Evolutionary conservation across 2,329 filamentous ascomycete genomes (phyloP).

Genomic region (Sclerotinia minor): DNA sequence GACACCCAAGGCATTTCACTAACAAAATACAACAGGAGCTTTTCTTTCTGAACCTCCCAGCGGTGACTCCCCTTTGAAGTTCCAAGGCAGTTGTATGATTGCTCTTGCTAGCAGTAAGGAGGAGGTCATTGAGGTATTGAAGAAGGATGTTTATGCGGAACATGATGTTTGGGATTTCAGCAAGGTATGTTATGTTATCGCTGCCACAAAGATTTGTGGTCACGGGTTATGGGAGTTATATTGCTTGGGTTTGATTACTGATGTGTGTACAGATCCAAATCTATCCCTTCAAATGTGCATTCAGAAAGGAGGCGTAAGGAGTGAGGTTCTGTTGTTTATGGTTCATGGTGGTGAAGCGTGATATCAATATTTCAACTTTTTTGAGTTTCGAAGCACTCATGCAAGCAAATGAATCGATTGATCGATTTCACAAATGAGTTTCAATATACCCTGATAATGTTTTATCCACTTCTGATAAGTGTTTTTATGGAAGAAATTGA

Average conservation of each 20-base stretch:
- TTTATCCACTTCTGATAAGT: too few relatives aligned
- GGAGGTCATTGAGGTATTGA: slow-evolving; percentile 65
- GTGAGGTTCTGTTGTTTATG: neutral
- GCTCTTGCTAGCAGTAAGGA: slow-evolving; percentile 63
- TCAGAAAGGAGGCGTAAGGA: slow-evolving; percentile 38
- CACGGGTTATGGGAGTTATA: neutral
- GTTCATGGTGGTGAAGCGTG: neutral
- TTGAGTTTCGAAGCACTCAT: neutral
- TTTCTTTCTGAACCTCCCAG: slow-evolving; percentile 65
- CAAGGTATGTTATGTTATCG: slow-evolving; percentile 49
- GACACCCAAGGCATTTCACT: neutral
- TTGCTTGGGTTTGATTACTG: slow-evolving; percentile 7
- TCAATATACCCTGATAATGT: too few relatives aligned
- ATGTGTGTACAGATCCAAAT: slow-evolving; percentile 47
- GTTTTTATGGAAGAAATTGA: too few relatives aligned
- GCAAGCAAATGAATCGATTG: neutral
- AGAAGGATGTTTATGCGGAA: slow-evolving; percentile 70
- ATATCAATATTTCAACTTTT: neutral
- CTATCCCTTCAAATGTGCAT: slow-evolving; percentile 51
- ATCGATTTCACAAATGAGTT: too few relatives aligned
- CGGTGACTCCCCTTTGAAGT: slow-evolving; percentile 59
- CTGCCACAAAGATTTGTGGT: neutral
- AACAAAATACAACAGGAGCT: slow-evolving; percentile 53
- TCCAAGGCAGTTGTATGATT: slow-evolving; percentile 64
- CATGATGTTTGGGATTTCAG: slow-evolving; percentile 79